Conservation (phyloP, 306 rosid species). For the Rosa rugosa region DNA sequence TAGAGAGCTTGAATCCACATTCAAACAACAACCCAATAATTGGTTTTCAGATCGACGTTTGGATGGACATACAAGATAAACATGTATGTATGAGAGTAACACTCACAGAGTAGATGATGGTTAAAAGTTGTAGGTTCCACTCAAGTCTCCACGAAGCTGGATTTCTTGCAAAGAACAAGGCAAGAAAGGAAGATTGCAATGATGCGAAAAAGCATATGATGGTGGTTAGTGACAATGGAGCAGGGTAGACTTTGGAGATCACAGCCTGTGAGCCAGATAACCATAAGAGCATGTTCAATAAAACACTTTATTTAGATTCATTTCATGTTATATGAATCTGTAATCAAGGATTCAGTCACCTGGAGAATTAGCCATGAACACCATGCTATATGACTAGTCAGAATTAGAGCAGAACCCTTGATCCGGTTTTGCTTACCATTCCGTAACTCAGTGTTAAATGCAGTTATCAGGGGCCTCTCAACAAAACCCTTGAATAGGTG, state of each 20-base stretch:
- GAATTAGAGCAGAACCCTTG: conserved; percentile 42
- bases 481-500: conserved; percentile 10
- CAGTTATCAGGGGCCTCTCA: conserved; percentile 26
- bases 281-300: neutral
- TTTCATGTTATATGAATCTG: neutral
- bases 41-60: neutral
- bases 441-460: neutral
- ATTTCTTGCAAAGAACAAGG: conserved; percentile 30
- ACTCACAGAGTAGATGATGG: conserved; percentile 36
- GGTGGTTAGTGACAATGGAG: conserved; percentile 22
- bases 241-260: conserved; percentile 29
- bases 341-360: conserved; percentile 21
- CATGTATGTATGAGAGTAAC: neutral
- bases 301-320: neutral
- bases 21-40: neutral
- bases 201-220: conserved; percentile 37
- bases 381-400: conserved; percentile 27
- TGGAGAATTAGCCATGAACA: conserved; percentile 42
- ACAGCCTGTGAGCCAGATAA: conserved; percentile 16
- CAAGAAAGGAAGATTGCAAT: conserved; percentile 34
- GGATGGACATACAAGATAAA: neutral
- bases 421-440: conserved; percentile 28
- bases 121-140: conserved; percentile 36
- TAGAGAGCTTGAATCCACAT: neutral
- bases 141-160: conserved; percentile 31